Evolutionary conservation across 805 yeast genomes (phyloP), one percentile per base, ranked within the genome.

Genomic region (Diddensiella transvaalensis): DNA sequence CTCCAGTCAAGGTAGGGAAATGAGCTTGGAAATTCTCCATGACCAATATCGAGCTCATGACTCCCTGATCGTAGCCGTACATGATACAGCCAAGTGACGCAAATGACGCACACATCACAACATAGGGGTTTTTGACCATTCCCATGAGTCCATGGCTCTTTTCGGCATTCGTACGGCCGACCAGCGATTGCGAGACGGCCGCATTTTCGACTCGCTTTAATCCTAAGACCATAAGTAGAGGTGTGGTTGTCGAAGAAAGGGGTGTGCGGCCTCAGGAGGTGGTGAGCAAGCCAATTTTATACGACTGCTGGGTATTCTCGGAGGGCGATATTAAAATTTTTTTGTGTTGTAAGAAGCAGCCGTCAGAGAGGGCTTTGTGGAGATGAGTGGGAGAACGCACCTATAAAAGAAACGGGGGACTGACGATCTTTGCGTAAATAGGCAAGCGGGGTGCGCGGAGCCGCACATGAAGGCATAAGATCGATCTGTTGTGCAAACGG

Each of bases 41-140:
- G 29, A 50, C 55, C 32, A 56, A 45, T 37, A 56, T 49, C 18
- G 55, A 51, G n/a, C 56, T 52, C 49, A 56, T 48, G 24, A 55
- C 57, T 21, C 60, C 60, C 48, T 55, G 59, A 42, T 56, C 58
- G 37, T 56, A 56, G 40, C 60, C 60, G 43, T 53, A 56, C 56
- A 56, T 53, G 26, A 56, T 39, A 47, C 60, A 51, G 19, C 60
- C 60, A 4, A 55, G 38, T 10, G 60, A 48, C 10, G 60, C 60
- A 44, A 50, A 52, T n/a, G 52, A 43, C 23, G 54, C 54, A 26
- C 48, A 49, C 54, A 53, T 49, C 22, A 51, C 53, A 4, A 52
- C 56, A 33, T 51, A 52, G 11, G 56, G 56, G 42, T 53, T 53
- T 33, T 49, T 33, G 42, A 56, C 30, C 47, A 56, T 51, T 36